Base-by-base conservation (phyloP, 257 asterid species). In the Rhazya stricta region DNA sequence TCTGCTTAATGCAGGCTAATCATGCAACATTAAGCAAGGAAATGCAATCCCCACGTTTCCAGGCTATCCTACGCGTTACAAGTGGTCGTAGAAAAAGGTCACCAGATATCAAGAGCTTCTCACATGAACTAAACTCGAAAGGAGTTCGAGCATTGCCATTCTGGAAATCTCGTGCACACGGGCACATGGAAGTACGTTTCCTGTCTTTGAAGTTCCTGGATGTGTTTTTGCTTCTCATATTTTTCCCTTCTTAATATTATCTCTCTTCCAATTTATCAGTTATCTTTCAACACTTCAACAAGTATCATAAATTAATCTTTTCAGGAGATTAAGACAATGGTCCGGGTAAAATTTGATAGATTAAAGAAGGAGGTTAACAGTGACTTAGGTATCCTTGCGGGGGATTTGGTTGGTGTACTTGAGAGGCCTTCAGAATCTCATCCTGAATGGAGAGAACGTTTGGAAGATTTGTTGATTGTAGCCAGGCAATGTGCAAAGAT, bases 11-110 rank as follows among this genome's bases (percentile, higher is more conserved):
- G 88, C 80, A 92, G 99, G 96, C 91, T 75, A 84, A 81, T 78
- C 82, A 86, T 81, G 90, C 89, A 70, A 84, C 94, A 81, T 87
- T 85, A 68, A 86, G 89, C 82, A 95, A 89, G 86, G 99, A 95
- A 89, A 85, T 91, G 86, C 96, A 91, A 80, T 95, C 99, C 77
- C 99, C 99, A 34, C 92, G 99, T 67, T 91, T 87, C 87, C 98
- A 92, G 81, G 98, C 98, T 37, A 82, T 95, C 81, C 76, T 92
- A 79, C 98, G 96, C 21, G 77, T 90, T 74, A 95, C 99, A 23
- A 92, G 97, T 79, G 94, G 96, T 71, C 92, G 86, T 34, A 86
- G 82, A 68, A 91, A 83, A 82, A 85, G 88, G 79, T 85, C 75
- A 48, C 86, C 89, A 18, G 97, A 95, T 36, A 83, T 92, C 71